These are phyloP conservation scores for Tulasnella sp. DNA, from an alignment of 768 basidiomycete species.

Conservation along the genomic window DNA sequence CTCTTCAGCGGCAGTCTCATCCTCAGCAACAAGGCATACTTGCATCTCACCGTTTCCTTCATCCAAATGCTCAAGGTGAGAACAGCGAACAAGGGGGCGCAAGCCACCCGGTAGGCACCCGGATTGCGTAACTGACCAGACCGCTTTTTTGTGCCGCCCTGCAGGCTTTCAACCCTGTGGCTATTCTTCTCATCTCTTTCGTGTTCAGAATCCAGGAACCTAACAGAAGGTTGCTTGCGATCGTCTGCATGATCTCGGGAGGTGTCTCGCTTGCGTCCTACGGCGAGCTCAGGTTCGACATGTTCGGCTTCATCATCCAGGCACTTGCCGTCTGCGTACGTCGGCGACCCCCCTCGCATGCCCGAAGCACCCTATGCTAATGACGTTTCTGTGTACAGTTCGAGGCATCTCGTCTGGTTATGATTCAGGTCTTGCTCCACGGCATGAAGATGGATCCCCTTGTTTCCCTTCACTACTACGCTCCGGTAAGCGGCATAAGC, in stretches of 20 bases:
- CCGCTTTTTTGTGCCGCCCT: neutral
- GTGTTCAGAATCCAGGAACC: conserved; percentile 83
- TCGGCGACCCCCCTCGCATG: conserved; percentile 32
- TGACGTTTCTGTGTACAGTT: conserved; percentile 49
- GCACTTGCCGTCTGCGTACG: conserved; percentile 78
- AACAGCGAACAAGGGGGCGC: neutral
- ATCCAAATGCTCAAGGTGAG: conserved; percentile 94
- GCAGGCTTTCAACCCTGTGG: conserved; percentile 86
- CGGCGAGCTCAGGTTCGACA: conserved; percentile 82
- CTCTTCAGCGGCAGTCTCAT: conserved; percentile 92
- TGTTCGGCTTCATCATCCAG: conserved; percentile 84
- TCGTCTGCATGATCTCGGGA: conserved; percentile 84
- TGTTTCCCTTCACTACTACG: conserved; percentile 93
- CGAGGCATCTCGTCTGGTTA: conserved; percentile 89
- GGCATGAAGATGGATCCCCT: conserved; percentile 98
- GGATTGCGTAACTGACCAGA: neutral
- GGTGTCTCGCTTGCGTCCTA: conserved; percentile 88
- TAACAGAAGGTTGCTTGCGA: conserved; percentile 69
- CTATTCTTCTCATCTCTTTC: conserved; percentile 92
- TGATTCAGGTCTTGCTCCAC: conserved; percentile 92
- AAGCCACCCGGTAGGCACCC: neutral
- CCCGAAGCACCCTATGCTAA: neutral
- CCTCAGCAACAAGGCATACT: conserved; percentile 87
- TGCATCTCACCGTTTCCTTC: conserved; percentile 86
- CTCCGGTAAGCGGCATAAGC: conserved; percentile 50